Conservation (phyloP, 2,329 filamentous ascomycete species). For the Reticulascus tulasneorum region DNA sequence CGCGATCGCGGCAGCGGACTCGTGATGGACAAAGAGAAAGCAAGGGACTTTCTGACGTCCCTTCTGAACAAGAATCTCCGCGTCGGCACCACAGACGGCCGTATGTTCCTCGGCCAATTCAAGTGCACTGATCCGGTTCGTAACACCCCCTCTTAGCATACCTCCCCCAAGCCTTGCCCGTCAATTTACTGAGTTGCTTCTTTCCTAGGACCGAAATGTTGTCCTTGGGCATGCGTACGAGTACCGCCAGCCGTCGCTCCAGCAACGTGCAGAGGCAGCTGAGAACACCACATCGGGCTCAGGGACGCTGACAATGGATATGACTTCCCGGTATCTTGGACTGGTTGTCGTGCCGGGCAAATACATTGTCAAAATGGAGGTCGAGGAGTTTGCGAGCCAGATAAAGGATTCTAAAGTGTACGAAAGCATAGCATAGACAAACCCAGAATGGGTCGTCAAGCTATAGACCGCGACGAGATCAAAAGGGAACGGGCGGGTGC, state of each 20-base stretch:
- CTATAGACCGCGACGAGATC: too few relatives aligned
- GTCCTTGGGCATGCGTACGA: slow-evolving; percentile 84
- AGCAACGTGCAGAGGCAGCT: slow-evolving; percentile 36
- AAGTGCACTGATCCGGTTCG: slow-evolving; percentile 90
- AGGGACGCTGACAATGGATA: slow-evolving; percentile 56
- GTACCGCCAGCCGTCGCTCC: slow-evolving; percentile 70
- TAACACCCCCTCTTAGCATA: slow-evolving; percentile 15
- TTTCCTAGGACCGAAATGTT: slow-evolving; percentile 73
- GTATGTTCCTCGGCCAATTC: slow-evolving; percentile 85
- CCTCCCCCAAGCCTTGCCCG: slow-evolving; percentile 1
- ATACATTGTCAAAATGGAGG: slow-evolving; percentile 82
- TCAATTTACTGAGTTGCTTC: not conserved
- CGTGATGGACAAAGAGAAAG: slow-evolving; percentile 47
- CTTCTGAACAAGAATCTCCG: slow-evolving; percentile 77
- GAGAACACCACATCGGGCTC: slow-evolving; percentile 26
- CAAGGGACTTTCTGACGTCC: slow-evolving; percentile 54
- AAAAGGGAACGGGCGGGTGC: too few relatives aligned
- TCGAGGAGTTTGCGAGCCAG: slow-evolving; percentile 70
- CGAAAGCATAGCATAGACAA: not conserved
- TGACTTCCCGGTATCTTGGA: slow-evolving; percentile 83
- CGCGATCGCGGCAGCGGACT: not conserved
- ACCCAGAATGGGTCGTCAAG: too few relatives aligned
- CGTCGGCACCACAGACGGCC: slow-evolving; percentile 74
- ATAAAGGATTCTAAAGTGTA: slow-evolving; percentile 21
- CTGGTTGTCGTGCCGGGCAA: slow-evolving; percentile 85